Percentiles rank a stretch among this genome's conserved stretches.
These are phyloP conservation scores for Sanghuangporus weigelae DNA, from an alignment of 1,284 basidiomycete genomes.

Conservation along the genomic window DNA sequence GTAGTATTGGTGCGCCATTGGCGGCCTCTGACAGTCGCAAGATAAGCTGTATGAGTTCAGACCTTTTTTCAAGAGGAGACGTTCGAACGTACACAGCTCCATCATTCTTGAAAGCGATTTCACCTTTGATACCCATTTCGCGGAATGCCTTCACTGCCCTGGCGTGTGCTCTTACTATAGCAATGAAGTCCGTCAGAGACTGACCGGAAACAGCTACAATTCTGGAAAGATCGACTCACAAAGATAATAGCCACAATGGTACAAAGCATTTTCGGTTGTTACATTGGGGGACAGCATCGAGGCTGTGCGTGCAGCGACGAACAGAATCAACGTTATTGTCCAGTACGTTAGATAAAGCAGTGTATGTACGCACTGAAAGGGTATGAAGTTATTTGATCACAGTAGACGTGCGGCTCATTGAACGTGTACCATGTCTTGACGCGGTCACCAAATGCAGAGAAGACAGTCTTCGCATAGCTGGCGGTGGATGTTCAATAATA, in stretches of 20 bases:
- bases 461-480: conserved; percentile 44
- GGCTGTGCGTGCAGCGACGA: conserved; percentile 24
- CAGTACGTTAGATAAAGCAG: not conserved
- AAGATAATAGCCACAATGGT: conserved; percentile 39
- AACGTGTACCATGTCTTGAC: conserved; percentile 49
- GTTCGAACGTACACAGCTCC: conserved; percentile 35
- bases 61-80: not conserved
- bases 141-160: conserved; percentile 41
- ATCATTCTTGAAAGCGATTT: conserved; percentile 45
- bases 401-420: conserved; percentile 44
- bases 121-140: conserved; percentile 39
- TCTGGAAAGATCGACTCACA: conserved; percentile 25
- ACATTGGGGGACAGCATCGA: conserved; percentile 35
- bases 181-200: not conserved
- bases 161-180: conserved; percentile 40
- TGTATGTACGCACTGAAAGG: conserved; percentile 35
- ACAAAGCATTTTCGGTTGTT: conserved; percentile 35
- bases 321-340: not conserved
- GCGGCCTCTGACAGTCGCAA: conserved; percentile 31
- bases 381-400: conserved; percentile 32
- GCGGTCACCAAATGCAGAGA: conserved; percentile 41
- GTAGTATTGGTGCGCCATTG: conserved; percentile 41
- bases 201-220: not conserved
- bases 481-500: not conserved
- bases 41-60: too few species aligned